Evolutionary conservation across 1,139 yeast species (phyloP), one percentile per base, ranked within the genome.

Genomic region (Saccharomyces uvarum): DNA sequence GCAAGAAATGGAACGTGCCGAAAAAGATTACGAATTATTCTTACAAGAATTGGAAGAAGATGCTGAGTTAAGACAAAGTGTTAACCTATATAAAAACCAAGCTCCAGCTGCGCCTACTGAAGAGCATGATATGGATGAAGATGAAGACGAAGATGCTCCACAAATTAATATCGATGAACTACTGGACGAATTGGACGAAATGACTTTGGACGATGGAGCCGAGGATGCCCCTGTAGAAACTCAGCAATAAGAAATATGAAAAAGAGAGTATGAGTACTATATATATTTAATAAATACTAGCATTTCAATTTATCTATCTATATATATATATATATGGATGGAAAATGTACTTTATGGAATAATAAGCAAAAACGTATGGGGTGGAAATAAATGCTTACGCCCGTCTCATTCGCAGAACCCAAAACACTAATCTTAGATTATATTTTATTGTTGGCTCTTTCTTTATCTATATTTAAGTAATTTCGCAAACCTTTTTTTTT

Each of bases 11-110:
- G 98, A 89, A 70, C 81, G 88, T 67, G 96, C 95, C 2, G 98
- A 93, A 74, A 86, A 83, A 72, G 99, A 93, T 73, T 93, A 91
- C 74, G 99, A 93, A 74, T 71, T 86, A 65, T 93, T 93, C 86
- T 82, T 95, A 75, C 97, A 89, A 76, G 97, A 93, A 72, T 83
- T 95, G 71, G 99, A 93, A 77, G 98, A 93, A 74, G 99, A 93
- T 73, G 84, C 85, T 56, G 99, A 93, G 70, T 80, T 95, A 71
- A 88, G 99, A 77, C 91, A 86, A 63, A 84, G 90, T 51, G 83
- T 93, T 72, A 91, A 93, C 70, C 71, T 93, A 66, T 93, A 93
- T 76, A 93, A 89, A 76, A 82, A 83, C 53, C 71, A 72, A n/a
- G 68, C 67, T 26, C 64, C 67, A 19, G 66, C 70, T 48, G 69